Percentiles rank a stretch among this genome's conserved stretches.
These are phyloP conservation scores for Crithidia expoeki DNA, from an alignment of 208 protist species.

Conservation along the genomic window DNA sequence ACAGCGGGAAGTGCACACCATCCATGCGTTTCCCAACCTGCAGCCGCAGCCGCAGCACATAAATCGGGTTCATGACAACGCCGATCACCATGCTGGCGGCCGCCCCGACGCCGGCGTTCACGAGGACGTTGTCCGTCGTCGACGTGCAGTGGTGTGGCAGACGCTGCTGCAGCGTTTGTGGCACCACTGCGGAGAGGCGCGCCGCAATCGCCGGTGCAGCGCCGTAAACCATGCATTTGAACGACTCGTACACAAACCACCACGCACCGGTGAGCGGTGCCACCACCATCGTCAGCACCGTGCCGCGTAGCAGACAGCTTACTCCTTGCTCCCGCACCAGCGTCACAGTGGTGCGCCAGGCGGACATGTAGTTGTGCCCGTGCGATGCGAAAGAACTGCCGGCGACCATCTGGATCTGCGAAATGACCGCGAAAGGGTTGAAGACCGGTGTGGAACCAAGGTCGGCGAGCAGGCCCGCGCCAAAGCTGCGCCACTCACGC, in stretches of 20 bases:
- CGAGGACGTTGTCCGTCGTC: constrained; percentile 68
- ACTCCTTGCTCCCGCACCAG: constrained; percentile 66
- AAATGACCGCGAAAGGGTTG: constrained; percentile 83
- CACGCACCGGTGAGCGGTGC: constrained; percentile 77
- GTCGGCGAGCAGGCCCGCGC: constrained; percentile 71
- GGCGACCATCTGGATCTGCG: constrained; percentile 88
- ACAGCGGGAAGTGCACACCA: constrained; percentile 49
- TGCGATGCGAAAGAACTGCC: constrained; percentile 48
- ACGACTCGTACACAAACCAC: constrained; percentile 83
- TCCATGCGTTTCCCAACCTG: constrained; percentile 52
- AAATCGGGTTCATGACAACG: constrained; percentile 80
- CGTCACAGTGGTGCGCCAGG: constrained; percentile 56
- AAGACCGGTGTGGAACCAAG: constrained; percentile 70
- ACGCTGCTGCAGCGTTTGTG: constrained; percentile 18
- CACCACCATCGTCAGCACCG: constrained; percentile 70
- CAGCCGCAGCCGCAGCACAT: constrained; percentile 76
- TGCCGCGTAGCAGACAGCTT: constrained; percentile 70
- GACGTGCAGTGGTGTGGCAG: constrained; percentile 60
- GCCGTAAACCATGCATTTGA: constrained; percentile 67
- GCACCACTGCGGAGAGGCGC: constrained; percentile 25
- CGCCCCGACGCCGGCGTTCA: constrained; percentile 72
- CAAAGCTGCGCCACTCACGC: constrained; percentile 73
- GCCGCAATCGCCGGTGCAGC: constrained; percentile 34
- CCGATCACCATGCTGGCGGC: constrained; percentile 66
- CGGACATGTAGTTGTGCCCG: constrained; percentile 80